These are phyloP conservation scores for Globisporangium yorkense DNA, from an alignment of 352 stramenopile species.

Conservation along the genomic window DNA sequence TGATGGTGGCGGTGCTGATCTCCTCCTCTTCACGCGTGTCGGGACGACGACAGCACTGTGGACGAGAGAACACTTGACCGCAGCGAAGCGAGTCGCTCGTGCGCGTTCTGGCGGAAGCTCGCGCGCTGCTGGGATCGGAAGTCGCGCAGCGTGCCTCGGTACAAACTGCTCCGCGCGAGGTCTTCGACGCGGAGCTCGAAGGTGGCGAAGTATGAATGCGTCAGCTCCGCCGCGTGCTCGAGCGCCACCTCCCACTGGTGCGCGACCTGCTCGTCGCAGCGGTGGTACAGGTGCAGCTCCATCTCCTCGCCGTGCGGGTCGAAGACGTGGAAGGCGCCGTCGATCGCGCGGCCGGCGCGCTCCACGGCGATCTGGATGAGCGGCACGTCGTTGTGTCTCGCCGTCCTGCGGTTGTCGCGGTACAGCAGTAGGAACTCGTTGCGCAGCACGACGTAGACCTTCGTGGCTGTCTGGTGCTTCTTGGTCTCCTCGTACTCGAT, in stretches of 20 bases:
- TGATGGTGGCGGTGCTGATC: neutral
- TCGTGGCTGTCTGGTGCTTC: slow-evolving; percentile 24
- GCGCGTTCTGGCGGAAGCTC: slow-evolving; percentile 27
- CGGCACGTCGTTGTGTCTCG: slow-evolving; percentile 13
- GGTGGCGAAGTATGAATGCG: slow-evolving; percentile 47
- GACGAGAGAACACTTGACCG: neutral
- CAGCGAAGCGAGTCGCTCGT: slow-evolving; percentile 23
- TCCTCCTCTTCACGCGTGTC: neutral
- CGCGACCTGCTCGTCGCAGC: slow-evolving; percentile 22
- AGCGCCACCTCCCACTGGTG: slow-evolving; percentile 41
- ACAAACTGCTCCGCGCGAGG: slow-evolving; percentile 55
- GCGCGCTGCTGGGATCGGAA: slow-evolving; percentile 22
- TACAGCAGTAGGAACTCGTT: slow-evolving; percentile 45
- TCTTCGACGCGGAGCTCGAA: slow-evolving; percentile 62
- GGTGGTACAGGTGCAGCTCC: slow-evolving; percentile 40
- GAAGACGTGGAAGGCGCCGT: slow-evolving; percentile 26
- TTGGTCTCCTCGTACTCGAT: neutral
- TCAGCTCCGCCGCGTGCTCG: slow-evolving; percentile 52
- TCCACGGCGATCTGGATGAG: slow-evolving; percentile 42
- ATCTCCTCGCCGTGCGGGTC: slow-evolving; percentile 31
- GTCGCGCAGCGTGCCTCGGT: slow-evolving; percentile 53
- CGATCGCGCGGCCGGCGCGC: slow-evolving; percentile 10
- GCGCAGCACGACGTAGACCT: slow-evolving; percentile 34
- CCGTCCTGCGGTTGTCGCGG: slow-evolving; percentile 18
- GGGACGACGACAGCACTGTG: neutral